Base-by-base conservation (phyloP, 2,329 filamentous ascomycete genomes). In the Aspergillus ruber region DNA sequence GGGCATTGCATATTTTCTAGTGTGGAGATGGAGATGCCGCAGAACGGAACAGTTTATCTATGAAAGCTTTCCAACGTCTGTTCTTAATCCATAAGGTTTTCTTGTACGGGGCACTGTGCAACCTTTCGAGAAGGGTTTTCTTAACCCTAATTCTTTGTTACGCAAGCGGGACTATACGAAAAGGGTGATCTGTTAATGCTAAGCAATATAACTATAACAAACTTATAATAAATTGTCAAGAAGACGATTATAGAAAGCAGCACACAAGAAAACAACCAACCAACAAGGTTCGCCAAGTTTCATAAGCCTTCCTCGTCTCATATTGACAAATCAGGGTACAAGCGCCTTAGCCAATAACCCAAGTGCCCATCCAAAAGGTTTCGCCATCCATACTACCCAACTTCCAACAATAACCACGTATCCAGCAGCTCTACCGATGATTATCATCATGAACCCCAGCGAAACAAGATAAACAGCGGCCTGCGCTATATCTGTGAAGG, bases 371-470 rank as follows among this genome's bases (percentile, higher is more conserved):
- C 58, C 59, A 54, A 69, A 61, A 1, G 67, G 67, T 36, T 50
- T 60, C 2, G 56, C 54, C 45, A 69, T 56, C 67, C 67, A 70
- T 10, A 65, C 44, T 23, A 70, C 51, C 67, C 67, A 70, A 17
- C 58, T 62, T 4, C 60, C 61, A 29, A 68, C 46, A 17, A 68
- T 53, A 35, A 66, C 56, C 36, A 68, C 45, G 27, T 67, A 67
- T 2, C 60, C 56, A 3, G 61, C 59, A 43, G 56, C 54, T 15
- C 64, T 62, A 2, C 60, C 56, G 4, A 69, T 42, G 2, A 69
- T 18, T 45, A 67, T 52, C 29, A 61, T 55, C 3, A 62, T 51
- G 42, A 66, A 64, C 0, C 59, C 64, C 25, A 70, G 55, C 33
- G 65, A 51, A 8, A 62, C 51, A 35, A 69, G 51, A 49, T 69